A percentile compares a stretch with the other conserved stretches of the same genome.
Conservation (phyloP, 2,329 filamentous ascomycete genomes). For the Arachnopeziza araneosa region DNA sequence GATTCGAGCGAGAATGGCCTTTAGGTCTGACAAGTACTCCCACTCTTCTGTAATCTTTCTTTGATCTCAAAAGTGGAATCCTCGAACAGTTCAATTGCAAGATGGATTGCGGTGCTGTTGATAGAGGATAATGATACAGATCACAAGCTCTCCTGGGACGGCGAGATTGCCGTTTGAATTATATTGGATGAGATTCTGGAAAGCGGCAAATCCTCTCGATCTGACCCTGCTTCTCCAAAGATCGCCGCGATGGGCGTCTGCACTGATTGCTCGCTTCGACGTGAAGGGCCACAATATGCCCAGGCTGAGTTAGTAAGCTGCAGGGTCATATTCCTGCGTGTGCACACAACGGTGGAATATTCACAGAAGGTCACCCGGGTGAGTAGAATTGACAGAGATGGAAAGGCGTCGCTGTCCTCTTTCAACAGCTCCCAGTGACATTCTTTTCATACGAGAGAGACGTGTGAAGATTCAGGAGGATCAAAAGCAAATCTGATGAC, state of each 20-base stretch:
- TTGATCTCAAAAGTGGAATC: not conserved
- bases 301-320: not conserved
- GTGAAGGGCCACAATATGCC: not conserved
- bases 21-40: not conserved
- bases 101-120: not conserved
- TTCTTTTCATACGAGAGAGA: not conserved
- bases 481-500: not conserved
- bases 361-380: not conserved
- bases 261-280: not conserved
- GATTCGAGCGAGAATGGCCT: not conserved
- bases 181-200: not conserved
- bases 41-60: not conserved
- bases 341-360: not conserved
- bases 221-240: not conserved
- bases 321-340: not conserved
- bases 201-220: not conserved
- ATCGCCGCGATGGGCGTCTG: not conserved
- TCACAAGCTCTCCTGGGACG: not conserved
- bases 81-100: not conserved
- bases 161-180: not conserved
- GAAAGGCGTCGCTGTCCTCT: not conserved
- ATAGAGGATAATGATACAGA: not conserved
- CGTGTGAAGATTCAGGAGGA: not conserved
- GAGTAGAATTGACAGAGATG: not conserved
- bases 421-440: not conserved